These are phyloP conservation scores for Arabidopsis suecica DNA, from an alignment of 345 rosid genomes.

Conservation along the genomic window DNA sequence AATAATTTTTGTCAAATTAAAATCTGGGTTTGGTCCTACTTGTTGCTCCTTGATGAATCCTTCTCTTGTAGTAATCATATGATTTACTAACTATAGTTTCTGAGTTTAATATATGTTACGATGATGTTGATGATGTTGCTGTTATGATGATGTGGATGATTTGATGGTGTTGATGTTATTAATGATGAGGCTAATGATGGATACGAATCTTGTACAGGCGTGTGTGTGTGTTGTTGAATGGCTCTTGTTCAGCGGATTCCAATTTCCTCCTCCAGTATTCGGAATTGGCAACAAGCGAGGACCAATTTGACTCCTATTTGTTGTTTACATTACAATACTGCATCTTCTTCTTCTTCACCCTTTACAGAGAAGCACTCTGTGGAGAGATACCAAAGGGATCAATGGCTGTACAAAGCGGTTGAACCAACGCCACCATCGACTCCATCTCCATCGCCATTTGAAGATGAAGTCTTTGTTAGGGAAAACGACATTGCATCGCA, in stretches of 20 bases:
- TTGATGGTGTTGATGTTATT: neutral
- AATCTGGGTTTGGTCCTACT: neutral
- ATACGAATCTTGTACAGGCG: conserved; percentile 20
- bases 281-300: conserved; percentile 35
- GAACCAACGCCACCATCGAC: conserved; percentile 13
- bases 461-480: conserved; percentile 54
- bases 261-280: conserved; percentile 13
- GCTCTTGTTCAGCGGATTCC: conserved; percentile 46
- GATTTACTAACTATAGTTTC: neutral
- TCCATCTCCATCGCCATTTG: conserved; percentile 31
- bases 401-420: conserved; percentile 58
- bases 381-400: conserved; percentile 68
- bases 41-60: neutral
- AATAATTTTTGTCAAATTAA: neutral
- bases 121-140: neutral
- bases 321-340: conserved; percentile 47
- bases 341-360: conserved; percentile 56
- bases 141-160: neutral
- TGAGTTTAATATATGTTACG: neutral
- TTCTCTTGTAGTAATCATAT: neutral
- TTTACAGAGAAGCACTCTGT: conserved; percentile 75
- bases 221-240: conserved; percentile 27
- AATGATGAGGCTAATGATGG: neutral
- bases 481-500: conserved; percentile 83
- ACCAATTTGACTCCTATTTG: conserved; percentile 29